Conservation (phyloP, 495 filamentous ascomycete genomes). For the Penicillium alfredii region DNA sequence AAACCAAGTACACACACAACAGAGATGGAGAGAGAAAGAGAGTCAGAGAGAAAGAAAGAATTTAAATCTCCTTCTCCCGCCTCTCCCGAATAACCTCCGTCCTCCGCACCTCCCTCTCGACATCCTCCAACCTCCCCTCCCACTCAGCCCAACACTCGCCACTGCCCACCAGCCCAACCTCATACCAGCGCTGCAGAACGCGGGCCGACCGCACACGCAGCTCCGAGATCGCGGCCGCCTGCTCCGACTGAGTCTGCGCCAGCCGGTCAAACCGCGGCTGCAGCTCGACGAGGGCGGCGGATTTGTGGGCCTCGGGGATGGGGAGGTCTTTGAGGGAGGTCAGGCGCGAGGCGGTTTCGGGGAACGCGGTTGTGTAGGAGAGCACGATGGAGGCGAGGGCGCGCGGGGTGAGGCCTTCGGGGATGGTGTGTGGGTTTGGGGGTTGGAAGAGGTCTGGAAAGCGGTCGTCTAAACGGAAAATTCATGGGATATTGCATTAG, state of each 20-base stretch:
- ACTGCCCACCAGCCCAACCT: slow-evolving; percentile 59
- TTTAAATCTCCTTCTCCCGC: slow-evolving; percentile 35
- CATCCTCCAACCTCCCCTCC: slow-evolving; percentile 60
- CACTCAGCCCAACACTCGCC: slow-evolving; percentile 69
- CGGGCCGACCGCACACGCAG: slow-evolving; percentile 66
- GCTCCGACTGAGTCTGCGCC: slow-evolving; percentile 59
- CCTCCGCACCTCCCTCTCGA: slow-evolving; percentile 60
- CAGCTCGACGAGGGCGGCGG: slow-evolving; percentile 61
- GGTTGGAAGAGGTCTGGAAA: slow-evolving; percentile 55
- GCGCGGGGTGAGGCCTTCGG: slow-evolving; percentile 37
- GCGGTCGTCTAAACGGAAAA: slow-evolving; percentile 40
- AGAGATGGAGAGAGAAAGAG: neutral
- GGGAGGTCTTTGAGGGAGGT: slow-evolving; percentile 74
- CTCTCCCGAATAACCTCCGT: slow-evolving; percentile 43
- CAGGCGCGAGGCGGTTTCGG: slow-evolving; percentile 69
- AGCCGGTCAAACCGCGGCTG: slow-evolving; percentile 65
- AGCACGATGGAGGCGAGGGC: slow-evolving; percentile 62
- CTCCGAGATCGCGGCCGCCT: slow-evolving; percentile 65
- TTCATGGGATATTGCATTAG: slow-evolving; percentile 8
- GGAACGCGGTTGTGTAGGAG: slow-evolving; percentile 66
- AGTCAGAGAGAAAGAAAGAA: neutral
- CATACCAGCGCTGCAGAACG: slow-evolving; percentile 76
- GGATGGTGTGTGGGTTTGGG: slow-evolving; percentile 28
- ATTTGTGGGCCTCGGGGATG: slow-evolving; percentile 61
- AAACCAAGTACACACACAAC: no score